Evolutionary conservation across 441 rosid species (phyloP), one percentile per base, ranked within the genome.

Genomic region (Cnidoscolus chayamansa): DNA sequence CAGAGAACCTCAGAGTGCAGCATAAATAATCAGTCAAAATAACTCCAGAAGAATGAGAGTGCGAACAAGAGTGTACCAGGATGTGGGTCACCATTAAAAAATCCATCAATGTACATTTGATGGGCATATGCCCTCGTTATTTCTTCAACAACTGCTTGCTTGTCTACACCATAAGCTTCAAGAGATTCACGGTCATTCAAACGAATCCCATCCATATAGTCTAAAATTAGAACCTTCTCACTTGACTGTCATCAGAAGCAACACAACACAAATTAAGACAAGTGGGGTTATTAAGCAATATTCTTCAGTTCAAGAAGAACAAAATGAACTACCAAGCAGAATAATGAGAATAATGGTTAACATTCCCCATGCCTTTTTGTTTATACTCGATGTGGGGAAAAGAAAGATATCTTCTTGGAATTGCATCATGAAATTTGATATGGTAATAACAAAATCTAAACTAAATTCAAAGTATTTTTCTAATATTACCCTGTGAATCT

Each of bases 11-110:
- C n/a, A 47, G 47, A 71, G 71, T 30, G 63, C 40, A 68, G 45
- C 56, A 68, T 70, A 25, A 10, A 45, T 59, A 49, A 53, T 56
- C 25, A 10, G 12, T 55, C 2, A 50, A 51, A 19, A 60, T 55
- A 58, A 35, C 15, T 15, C 1, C 13, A 48, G 32, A 53, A 56
- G 53, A 31, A 32, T 3, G 30, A 68, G 71, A 67, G 72, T 11
- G 53, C 74, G 58, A 35, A 45, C 40, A 53, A 63, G 58, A 72
- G 58, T 58, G 69, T 86, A 94, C 99, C 98, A 35, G 99, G 96
- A 88, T 91, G 99, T 77, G 99, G 99, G 79, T 95, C 99, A 1
- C 99, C 99, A 77, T 95, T 95, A 74, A 95, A 95, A 82, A 93
- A 90, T 11, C 98, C 99, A 87, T 95, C 99, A 65, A 92, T 85